phyloP scores from a whole-genome alignment of 2,329 filamentous ascomycete genomes.

The Xylariaceae sp. region DNA sequence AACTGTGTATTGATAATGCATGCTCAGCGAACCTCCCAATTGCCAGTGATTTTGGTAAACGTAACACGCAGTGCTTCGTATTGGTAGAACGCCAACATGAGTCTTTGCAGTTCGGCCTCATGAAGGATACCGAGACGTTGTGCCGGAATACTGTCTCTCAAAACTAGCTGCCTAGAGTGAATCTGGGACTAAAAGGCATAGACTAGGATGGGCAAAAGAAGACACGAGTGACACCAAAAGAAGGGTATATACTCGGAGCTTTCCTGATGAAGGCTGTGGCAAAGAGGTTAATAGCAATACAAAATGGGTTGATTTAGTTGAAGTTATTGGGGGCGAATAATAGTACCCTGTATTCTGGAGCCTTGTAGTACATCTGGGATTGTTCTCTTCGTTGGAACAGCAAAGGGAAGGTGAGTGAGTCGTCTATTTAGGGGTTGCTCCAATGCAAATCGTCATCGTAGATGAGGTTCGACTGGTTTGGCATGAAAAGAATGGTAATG shows the following conservation, averaged over 20 bases:
- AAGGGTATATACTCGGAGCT: background rate
- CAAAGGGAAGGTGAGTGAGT: background rate
- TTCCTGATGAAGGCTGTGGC: slow-evolving; percentile 8
- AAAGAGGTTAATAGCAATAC: background rate
- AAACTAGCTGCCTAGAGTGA: background rate
- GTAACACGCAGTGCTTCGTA: slow-evolving; percentile 12
- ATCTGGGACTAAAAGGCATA: background rate
- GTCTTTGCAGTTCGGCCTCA: slow-evolving; percentile 5
- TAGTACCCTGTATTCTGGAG: background rate
- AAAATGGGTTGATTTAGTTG: background rate
- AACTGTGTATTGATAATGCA: no score
- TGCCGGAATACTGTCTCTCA: background rate
- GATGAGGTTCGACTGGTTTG: background rate
- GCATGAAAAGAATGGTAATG: slow-evolving; percentile 7
- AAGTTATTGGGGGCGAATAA: slow-evolving; percentile 2
- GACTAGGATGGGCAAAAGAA: background rate
- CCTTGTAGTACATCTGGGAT: background rate
- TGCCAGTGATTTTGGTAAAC: background rate
- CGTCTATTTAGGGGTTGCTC: background rate
- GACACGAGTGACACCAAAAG: background rate
- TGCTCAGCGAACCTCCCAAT: slow-evolving; percentile 10
- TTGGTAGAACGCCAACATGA: slow-evolving; percentile 8
- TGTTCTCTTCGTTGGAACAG: background rate
- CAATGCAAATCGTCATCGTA: background rate
- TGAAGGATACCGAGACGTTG: background rate